Conservation (phyloP, 768 basidiomycete genomes). For the Boletus insuetus region DNA sequence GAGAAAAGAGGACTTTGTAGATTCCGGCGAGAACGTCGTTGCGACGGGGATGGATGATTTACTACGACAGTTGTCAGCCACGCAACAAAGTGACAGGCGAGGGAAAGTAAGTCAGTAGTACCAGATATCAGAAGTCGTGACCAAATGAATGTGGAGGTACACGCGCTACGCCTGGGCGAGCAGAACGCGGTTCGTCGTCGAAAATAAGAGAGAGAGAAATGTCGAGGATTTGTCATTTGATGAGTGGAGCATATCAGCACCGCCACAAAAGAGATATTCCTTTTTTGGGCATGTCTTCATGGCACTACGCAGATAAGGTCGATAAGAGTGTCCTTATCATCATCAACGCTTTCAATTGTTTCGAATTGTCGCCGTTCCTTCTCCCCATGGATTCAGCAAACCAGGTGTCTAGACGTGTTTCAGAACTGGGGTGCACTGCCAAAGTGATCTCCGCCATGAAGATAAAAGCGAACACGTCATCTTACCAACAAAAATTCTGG, state of each 20-base stretch:
- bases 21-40: slow-evolving; percentile 7
- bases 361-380: too few species aligned
- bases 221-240: slow-evolving; percentile 24
- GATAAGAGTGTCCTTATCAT: too few species aligned
- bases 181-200: slow-evolving; percentile 12
- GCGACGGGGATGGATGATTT: slow-evolving; percentile 12
- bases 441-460: too few species aligned
- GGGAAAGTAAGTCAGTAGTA: not conserved
- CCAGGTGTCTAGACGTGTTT: slow-evolving; percentile 10
- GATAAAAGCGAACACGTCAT: too few species aligned
- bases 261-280: slow-evolving; percentile 21
- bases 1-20: not conserved
- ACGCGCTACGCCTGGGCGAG: not conserved
- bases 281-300: not conserved
- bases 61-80: slow-evolving; percentile 18
- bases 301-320: too few species aligned
- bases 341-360: too few species aligned
- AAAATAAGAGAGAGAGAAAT: slow-evolving; percentile 16
- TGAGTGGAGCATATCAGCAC: slow-evolving; percentile 20
- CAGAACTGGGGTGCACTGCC: not conserved
- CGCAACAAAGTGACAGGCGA: not conserved
- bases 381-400: not conserved
- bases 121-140: slow-evolving; percentile 17
- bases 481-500: too few species aligned
- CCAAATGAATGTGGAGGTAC: slow-evolving; percentile 9